Conservation (phyloP, 176 grass and related monocot species). For the Oryza officinalis region DNA sequence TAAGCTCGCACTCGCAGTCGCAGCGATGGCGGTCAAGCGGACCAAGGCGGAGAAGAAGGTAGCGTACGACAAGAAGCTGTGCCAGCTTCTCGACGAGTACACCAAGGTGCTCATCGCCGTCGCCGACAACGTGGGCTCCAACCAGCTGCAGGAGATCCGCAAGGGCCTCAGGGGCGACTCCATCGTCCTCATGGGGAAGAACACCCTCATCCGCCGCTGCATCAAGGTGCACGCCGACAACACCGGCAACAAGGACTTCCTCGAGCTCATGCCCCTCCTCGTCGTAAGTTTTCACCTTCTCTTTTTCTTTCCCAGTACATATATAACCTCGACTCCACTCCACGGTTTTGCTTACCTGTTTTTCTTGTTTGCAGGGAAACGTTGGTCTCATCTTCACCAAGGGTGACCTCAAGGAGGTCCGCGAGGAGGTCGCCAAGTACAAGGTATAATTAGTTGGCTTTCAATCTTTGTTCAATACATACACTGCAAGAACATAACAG, state of each 20-base stretch:
- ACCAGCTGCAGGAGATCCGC: constrained; percentile 82
- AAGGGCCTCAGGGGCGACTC: constrained; percentile 75
- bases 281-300: constrained; percentile 37
- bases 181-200: constrained; percentile 85
- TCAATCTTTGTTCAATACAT: background rate
- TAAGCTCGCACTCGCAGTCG: background rate
- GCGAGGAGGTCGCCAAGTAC: constrained; percentile 80
- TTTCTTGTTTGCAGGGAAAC: constrained; percentile 52
- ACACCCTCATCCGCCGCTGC: constrained; percentile 81
- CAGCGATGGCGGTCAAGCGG: constrained; percentile 72
- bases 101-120: constrained; percentile 73
- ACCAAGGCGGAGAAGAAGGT: constrained; percentile 84
- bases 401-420: constrained; percentile 89
- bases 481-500: too few relatives aligned
- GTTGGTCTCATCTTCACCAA: constrained; percentile 94
- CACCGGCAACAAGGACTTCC: constrained; percentile 51
- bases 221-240: constrained; percentile 70
- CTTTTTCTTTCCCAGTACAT: background rate
- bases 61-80: constrained; percentile 73
- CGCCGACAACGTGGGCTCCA: constrained; percentile 88
- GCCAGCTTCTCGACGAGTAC: constrained; percentile 78
- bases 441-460: constrained; percentile 36
- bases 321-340: background rate
- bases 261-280: constrained; percentile 57
- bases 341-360: background rate